Conservation (phyloP, 495 filamentous ascomycete species). For the Extremus antarcticus region DNA sequence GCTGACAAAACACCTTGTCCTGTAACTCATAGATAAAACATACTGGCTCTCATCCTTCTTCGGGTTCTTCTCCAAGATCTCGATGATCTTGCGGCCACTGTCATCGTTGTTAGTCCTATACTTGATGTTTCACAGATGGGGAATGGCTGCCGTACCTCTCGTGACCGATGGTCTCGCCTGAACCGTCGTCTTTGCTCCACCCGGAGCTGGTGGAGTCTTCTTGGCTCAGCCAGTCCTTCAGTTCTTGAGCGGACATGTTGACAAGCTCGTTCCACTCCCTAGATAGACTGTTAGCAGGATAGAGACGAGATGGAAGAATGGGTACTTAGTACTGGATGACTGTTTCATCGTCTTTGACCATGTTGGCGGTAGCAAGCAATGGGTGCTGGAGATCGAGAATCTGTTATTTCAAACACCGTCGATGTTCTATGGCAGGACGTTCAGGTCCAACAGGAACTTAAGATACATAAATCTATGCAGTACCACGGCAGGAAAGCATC, state of each 20-base stretch:
- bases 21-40: conserved; percentile 22
- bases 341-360: conserved; percentile 48
- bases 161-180: conserved; percentile 53
- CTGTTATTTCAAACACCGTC: no score
- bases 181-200: conserved; percentile 46
- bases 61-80: conserved; percentile 52
- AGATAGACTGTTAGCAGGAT: neutral
- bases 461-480: no score
- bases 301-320: neutral
- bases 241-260: conserved; percentile 53
- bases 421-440: no score
- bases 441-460: no score
- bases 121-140: neutral
- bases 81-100: conserved; percentile 52
- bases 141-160: conserved; percentile 45
- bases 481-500: neutral
- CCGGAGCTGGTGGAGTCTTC: conserved; percentile 45
- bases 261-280: conserved; percentile 60
- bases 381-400: no score
- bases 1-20: neutral
- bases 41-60: conserved; percentile 44
- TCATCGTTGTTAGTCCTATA: neutral
- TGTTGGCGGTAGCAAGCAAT: no score
- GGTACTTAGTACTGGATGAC: conserved; percentile 39
- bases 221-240: conserved; percentile 50